Percentiles rank a stretch among this genome's conserved stretches.
Conservation (phyloP, 768 basidiomycete genomes). For the Lactarius pseudohatsudake region DNA sequence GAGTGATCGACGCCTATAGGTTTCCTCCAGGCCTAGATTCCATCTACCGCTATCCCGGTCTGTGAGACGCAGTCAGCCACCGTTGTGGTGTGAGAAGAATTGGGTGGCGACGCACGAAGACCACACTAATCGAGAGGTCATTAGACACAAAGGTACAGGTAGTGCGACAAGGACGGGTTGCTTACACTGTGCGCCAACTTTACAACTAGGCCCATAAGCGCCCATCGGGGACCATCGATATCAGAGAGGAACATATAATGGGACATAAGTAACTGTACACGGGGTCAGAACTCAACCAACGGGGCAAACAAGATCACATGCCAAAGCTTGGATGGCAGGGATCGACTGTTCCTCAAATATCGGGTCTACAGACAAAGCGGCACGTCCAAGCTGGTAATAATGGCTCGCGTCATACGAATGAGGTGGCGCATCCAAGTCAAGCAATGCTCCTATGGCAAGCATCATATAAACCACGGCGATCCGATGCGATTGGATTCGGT, state of each 20-base stretch:
- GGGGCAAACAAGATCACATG: slow-evolving; percentile 35
- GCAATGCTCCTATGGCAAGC: slow-evolving; percentile 60
- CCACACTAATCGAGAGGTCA: slow-evolving; percentile 23
- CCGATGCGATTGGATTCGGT: slow-evolving; percentile 48
- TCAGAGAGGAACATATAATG: slow-evolving; percentile 49
- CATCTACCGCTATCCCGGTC: slow-evolving; percentile 70
- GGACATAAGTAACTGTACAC: slow-evolving; percentile 53
- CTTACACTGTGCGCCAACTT: slow-evolving; percentile 68
- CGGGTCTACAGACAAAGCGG: slow-evolving; percentile 59
- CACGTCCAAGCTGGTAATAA: slow-evolving; percentile 60
- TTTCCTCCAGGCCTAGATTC: slow-evolving; percentile 56
- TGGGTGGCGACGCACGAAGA: slow-evolving; percentile 58
- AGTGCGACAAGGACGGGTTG: slow-evolving; percentile 28
- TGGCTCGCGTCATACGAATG: slow-evolving; percentile 56
- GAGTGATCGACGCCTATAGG: slow-evolving; percentile 56
- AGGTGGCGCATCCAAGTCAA: slow-evolving; percentile 57
- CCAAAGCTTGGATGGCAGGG: slow-evolving; percentile 63
- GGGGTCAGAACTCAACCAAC: slow-evolving; percentile 31
- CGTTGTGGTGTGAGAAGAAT: slow-evolving; percentile 32
- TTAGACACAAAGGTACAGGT: slow-evolving; percentile 29
- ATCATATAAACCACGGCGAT: slow-evolving; percentile 62
- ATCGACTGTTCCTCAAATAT: slow-evolving; percentile 65
- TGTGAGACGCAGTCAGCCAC: slow-evolving; percentile 34
- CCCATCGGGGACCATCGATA: slow-evolving; percentile 62
- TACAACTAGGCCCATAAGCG: slow-evolving; percentile 66